A percentile compares a stretch with the other conserved stretches of the same genome.
Conservation (phyloP, 768 basidiomycete species). For the Gelatoporia subvermispora region DNA sequence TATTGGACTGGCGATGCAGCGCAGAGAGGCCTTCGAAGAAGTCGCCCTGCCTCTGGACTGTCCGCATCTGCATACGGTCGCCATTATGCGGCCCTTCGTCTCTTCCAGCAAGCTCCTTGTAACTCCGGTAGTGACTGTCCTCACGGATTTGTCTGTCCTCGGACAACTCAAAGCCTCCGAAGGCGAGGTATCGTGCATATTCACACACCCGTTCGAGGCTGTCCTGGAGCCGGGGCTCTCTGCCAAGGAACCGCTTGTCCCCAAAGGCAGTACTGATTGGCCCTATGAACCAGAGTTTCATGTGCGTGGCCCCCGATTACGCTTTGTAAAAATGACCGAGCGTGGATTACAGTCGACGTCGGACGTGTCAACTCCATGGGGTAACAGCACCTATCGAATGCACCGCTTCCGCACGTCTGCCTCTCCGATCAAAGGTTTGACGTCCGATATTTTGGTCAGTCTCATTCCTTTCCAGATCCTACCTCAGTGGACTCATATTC, state of each 20-base stretch:
- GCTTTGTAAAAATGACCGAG: not conserved
- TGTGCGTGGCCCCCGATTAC: conserved; percentile 41
- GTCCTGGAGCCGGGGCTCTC: conserved; percentile 57
- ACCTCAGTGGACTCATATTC: not conserved
- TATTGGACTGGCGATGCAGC: conserved; percentile 36
- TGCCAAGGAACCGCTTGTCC: conserved; percentile 42
- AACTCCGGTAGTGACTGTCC: conserved; percentile 71
- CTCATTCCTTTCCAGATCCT: conserved; percentile 5
- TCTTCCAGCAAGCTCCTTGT: conserved; percentile 68
- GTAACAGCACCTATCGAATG: conserved; percentile 62
- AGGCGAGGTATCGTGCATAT: conserved; percentile 75
- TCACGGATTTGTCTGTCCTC: conserved; percentile 52
- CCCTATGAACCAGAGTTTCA: conserved; percentile 68
- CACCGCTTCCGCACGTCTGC: conserved; percentile 77
- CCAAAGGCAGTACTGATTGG: conserved; percentile 69
- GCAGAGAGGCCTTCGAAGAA: conserved; percentile 84
- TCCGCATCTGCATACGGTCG: conserved; percentile 55
- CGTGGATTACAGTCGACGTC: conserved; percentile 44
- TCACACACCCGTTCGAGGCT: conserved; percentile 73
- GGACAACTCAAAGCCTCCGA: conserved; percentile 47
- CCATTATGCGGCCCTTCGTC: conserved; percentile 60
- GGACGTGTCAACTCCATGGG: conserved; percentile 39
- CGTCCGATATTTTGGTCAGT: conserved; percentile 74
- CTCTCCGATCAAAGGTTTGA: conserved; percentile 81
- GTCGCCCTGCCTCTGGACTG: conserved; percentile 60